Evolutionary conservation across 2,329 filamentous ascomycete genomes (phyloP), one percentile per base, ranked within the genome.

Genomic region (Colletotrichum magnum): DNA sequence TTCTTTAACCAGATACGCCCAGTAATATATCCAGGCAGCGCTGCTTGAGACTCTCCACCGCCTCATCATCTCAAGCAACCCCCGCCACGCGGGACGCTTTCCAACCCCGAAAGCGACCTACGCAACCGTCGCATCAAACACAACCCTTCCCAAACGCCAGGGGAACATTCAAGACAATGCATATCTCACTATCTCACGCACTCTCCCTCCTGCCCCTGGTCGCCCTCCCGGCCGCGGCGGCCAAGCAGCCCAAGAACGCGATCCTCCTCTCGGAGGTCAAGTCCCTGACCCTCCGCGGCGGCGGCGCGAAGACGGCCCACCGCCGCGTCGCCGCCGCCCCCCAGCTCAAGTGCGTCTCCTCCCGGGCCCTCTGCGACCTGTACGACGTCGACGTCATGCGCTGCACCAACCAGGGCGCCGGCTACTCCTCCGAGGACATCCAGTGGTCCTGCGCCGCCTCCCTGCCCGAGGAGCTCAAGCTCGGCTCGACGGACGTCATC

Each of bases 401-500:
- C 75, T 99, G 95, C 87, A 92, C 88, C 71, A 98, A 98, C 82
- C 87, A 92, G 70, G 96, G 95, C 70, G 85, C 89, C 36, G 92
- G 92, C 70, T 98, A 98, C 83, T 89, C 90, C 71, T 79, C 84
- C 51, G 90, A 96, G 80, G 93, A 97, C 77, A 87, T 98, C 45
- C 92, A 97, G 81, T 99, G 95, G 95, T 93, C 93, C 32, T 99
- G 95, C 81, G 89, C 89, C 5, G 89, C 90, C 0, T 79, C 82
- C 2, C 79, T 92, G 16, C 90, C 90, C 0, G 82, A 85, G 24
- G 87, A 90, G 75, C 85, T 92, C 71, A 88, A 88, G 80, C 89
- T 98, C 32, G 95, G 94, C 66, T 87, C 88, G 70, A 98, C 95
- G 12, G 95, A 98, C 71, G 95, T 98, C 64, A 85, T 94, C 12